Conservation (phyloP, 768 basidiomycete genomes). For the Chalciporus piperatus region DNA sequence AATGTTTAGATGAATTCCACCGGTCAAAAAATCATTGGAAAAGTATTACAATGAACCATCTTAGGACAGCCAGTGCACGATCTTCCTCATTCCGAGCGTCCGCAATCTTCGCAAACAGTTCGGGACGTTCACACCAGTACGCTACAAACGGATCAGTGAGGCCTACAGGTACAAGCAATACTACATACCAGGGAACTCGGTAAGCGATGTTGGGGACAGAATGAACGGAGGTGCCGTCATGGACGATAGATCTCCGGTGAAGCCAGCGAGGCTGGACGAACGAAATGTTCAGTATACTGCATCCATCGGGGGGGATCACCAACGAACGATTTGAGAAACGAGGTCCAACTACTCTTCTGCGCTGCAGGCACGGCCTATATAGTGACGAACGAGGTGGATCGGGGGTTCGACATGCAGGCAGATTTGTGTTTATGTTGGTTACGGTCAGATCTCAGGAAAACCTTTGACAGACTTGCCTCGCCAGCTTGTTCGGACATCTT, state of each 20-base stretch:
- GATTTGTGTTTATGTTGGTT: constrained; percentile 28
- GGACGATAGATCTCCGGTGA: constrained; percentile 85
- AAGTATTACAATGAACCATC: constrained; percentile 82
- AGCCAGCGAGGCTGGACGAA: constrained; percentile 65
- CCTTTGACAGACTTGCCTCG: constrained; percentile 33
- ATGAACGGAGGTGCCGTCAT: constrained; percentile 90
- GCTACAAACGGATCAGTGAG: constrained; percentile 43
- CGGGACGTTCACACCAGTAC: constrained; percentile 96
- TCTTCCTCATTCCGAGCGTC: constrained; percentile 72
- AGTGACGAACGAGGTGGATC: constrained; percentile 20
- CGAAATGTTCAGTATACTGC: not conserved
- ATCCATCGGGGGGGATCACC: not conserved
- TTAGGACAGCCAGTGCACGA: constrained; percentile 75
- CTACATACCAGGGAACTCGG: constrained; percentile 81
- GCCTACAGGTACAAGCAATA: not conserved
- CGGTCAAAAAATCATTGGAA: not conserved
- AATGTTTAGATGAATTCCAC: constrained; percentile 3
- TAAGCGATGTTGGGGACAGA: constrained; percentile 84
- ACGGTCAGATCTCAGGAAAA: constrained; percentile 23
- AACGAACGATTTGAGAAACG: constrained; percentile 86
- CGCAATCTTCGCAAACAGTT: constrained; percentile 83
- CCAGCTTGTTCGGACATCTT: constrained; percentile 41
- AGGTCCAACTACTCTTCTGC: constrained; percentile 85
- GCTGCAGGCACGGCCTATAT: constrained; percentile 70
- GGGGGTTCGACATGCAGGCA: constrained; percentile 34